Conservation (phyloP, 1,284 basidiomycete genomes). For the Ustilago xerochloae region DNA sequence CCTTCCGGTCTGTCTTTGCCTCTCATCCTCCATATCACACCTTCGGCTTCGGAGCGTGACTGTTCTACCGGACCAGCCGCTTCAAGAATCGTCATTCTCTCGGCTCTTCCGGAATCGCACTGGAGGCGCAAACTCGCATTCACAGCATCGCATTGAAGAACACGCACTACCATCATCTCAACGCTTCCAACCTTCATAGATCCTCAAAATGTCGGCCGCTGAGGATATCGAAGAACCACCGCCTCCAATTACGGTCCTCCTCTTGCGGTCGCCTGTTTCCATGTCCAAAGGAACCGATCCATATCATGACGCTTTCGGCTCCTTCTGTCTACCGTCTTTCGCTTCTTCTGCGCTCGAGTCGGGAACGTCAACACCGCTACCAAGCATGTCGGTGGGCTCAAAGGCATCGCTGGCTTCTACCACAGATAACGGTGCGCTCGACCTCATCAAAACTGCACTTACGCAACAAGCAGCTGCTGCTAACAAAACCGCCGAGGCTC, state of each 20-base stretch:
- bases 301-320: constrained; percentile 65
- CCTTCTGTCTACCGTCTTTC: constrained; percentile 65
- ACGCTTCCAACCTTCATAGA: background rate
- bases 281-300: constrained; percentile 64
- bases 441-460: constrained; percentile 33
- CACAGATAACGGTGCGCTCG: constrained; percentile 25
- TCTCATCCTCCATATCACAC: no score
- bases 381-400: constrained; percentile 14
- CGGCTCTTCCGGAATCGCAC: background rate
- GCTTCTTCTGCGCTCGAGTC: constrained; percentile 62
- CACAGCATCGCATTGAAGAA: background rate
- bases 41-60: no score
- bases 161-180: background rate
- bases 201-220: constrained; percentile 21
- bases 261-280: constrained; percentile 62
- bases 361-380: constrained; percentile 59
- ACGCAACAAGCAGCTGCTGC: constrained; percentile 20
- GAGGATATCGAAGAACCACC: constrained; percentile 45
- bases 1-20: background rate
- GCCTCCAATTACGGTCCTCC: constrained; percentile 52
- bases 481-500: constrained; percentile 3
- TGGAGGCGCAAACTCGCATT: no score
- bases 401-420: constrained; percentile 24
- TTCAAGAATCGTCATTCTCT: no score
- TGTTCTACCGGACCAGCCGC: no score